Conservation (phyloP, 164 flowering plant genomes). For the Chloranthus sessilifolius region DNA sequence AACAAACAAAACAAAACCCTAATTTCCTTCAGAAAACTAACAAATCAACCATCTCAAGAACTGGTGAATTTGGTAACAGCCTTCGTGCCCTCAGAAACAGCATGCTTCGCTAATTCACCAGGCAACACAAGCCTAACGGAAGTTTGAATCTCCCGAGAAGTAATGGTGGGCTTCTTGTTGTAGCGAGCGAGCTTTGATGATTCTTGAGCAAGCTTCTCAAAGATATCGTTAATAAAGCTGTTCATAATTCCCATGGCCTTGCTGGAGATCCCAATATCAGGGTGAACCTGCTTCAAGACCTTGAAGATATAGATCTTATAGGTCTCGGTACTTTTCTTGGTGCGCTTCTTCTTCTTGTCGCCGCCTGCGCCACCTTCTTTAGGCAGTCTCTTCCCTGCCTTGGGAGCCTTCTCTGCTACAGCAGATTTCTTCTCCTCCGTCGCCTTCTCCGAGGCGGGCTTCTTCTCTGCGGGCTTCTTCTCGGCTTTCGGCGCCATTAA, state of each 20-base stretch:
- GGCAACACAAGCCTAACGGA: conserved; percentile 17
- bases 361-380: conserved; percentile 15
- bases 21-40: no score
- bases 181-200: conserved; percentile 14
- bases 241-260: conserved; percentile 18
- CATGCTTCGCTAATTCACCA: conserved; percentile 17
- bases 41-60: conserved; percentile 6
- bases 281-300: conserved; percentile 19
- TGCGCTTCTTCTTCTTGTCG: conserved; percentile 23
- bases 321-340: conserved; percentile 17
- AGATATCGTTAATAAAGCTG: conserved; percentile 16
- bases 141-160: conserved; percentile 16
- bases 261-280: conserved; percentile 16
- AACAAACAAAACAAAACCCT: background rate
- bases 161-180: conserved; percentile 18
- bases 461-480: conserved; percentile 13
- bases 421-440: conserved; percentile 16
- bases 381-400: conserved; percentile 18
- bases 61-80: conserved; percentile 19
- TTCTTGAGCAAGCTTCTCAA: conserved; percentile 19
- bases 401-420: conserved; percentile 13
- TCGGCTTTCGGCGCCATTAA: conserved; percentile 16
- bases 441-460: conserved; percentile 8
- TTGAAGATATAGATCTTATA: conserved; percentile 25
- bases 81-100: conserved; percentile 17